Evolutionary conservation across 1,139 yeast species (phyloP), one percentile per base, ranked within the genome.

Genomic region (Zygosaccharomyces sapae): DNA sequence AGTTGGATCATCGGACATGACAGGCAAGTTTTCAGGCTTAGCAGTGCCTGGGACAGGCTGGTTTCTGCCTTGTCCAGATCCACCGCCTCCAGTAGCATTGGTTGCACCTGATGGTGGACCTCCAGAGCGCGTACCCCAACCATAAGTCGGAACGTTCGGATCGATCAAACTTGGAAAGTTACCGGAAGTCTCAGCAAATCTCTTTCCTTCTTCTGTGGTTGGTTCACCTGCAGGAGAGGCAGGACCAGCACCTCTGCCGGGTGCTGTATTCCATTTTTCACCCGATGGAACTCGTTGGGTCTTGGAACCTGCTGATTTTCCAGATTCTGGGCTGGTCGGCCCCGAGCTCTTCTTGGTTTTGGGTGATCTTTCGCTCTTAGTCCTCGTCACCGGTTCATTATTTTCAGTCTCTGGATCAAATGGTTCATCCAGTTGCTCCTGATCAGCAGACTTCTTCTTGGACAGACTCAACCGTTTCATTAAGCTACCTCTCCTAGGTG

Each of bases 81-180:
- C 30, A 27, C 40, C 31, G 19, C 18, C 31, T 7, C 20, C 39
- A 10, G 27, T 16, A 5, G 38, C 7, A 4, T 35, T 12, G 5
- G 8, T 27, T 1, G 30, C 12, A 9, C 30, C 30, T 9, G 30
- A 19, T 7, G 24, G 9, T 3, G 30, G n/a, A 1, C 24, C 24
- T 7, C 27, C 40, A 1, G 31, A 10, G 4, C 24, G 40, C 16
- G 31, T 37, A 20, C 40, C 40, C 31, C 30, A 37, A 9, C 58
- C 58, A 35, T 58, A 58, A 4, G 62, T 58, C 4, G 54, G 51
- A 2, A 52, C 54, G 4, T 35, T 37, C 16, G 62, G 61, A 35
- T 58, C 61, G 6, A 58, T 51, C 40, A 58, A 24, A 45, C 61
- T 56, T 25, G 62, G 61, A 33, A 41, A 44, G 41, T 57, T 52